phyloP scores from a whole-genome alignment of 2,329 filamentous ascomycete species.

The Alternaria conjuncta region DNA sequence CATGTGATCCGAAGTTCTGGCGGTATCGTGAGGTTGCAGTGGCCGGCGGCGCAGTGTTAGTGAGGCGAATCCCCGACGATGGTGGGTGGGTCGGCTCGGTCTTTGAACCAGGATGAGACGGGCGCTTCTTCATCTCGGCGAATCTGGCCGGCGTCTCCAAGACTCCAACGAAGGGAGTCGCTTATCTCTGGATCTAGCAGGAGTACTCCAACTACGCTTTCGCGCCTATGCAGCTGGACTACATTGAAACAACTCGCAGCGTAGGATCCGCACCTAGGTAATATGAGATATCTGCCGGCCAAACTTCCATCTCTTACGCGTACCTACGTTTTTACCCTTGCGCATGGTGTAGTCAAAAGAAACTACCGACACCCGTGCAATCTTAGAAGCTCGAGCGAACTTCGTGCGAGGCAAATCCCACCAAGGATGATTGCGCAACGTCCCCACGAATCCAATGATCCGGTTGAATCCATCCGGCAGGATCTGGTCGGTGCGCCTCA shows the following conservation, averaged over 20 bases:
- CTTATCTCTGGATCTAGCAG: neutral
- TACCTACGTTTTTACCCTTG: neutral
- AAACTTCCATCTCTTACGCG: neutral
- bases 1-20: conserved; percentile 5
- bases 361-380: neutral
- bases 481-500: neutral
- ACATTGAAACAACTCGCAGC: too few relatives aligned
- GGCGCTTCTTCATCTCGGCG: neutral
- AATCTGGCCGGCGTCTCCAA: neutral
- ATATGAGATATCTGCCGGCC: neutral
- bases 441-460: neutral
- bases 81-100: neutral
- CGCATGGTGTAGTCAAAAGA: neutral
- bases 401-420: neutral
- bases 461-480: neutral
- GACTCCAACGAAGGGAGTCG: neutral
- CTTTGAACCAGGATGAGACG: neutral
- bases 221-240: neutral
- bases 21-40: conserved; percentile 11
- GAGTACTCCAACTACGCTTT: neutral
- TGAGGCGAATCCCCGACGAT: neutral
- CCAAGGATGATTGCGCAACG: neutral
- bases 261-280: too few relatives aligned
- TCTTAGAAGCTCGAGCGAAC: neutral
- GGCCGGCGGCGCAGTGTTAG: conserved; percentile 8